Evolutionary conservation across 768 basidiomycete species (phyloP).

Genomic region (Amylocystis lapponica): DNA sequence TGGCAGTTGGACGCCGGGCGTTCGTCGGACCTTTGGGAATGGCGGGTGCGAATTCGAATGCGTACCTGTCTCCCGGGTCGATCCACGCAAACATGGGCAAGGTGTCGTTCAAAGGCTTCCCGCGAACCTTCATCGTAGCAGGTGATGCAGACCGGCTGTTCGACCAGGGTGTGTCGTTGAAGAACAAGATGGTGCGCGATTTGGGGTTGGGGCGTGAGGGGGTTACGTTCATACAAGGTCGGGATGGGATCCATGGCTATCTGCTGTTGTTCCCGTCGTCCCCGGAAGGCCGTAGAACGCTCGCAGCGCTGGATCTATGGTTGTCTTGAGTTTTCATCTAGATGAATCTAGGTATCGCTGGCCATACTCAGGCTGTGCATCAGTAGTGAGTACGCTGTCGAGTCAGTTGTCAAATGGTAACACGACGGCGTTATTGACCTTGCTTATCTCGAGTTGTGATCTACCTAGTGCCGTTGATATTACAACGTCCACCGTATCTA

Average conservation of each 20-base stretch:
- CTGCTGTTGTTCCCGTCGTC: too few relatives aligned
- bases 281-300: too few relatives aligned
- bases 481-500: too few relatives aligned
- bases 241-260: constrained; percentile 4
- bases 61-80: constrained; percentile 58
- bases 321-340: too few relatives aligned
- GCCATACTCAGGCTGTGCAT: too few relatives aligned
- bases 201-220: constrained; percentile 11
- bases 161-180: constrained; percentile 31
- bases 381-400: too few relatives aligned
- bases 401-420: too few relatives aligned
- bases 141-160: constrained; percentile 54
- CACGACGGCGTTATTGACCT: too few relatives aligned
- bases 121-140: constrained; percentile 51
- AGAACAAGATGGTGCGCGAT: constrained; percentile 20
- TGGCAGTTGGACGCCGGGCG: constrained; percentile 31
- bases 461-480: too few relatives aligned
- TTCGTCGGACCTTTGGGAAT: constrained; percentile 45
- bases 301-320: too few relatives aligned
- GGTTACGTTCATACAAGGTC: constrained; percentile 2
- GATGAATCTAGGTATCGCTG: too few relatives aligned
- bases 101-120: constrained; percentile 49
- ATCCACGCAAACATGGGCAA: constrained; percentile 25
- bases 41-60: constrained; percentile 39
- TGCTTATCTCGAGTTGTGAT: too few relatives aligned